Evolutionary conservation across 2,329 filamentous ascomycete genomes (phyloP).

Genomic region (Penicillium sclerotiorum): DNA sequence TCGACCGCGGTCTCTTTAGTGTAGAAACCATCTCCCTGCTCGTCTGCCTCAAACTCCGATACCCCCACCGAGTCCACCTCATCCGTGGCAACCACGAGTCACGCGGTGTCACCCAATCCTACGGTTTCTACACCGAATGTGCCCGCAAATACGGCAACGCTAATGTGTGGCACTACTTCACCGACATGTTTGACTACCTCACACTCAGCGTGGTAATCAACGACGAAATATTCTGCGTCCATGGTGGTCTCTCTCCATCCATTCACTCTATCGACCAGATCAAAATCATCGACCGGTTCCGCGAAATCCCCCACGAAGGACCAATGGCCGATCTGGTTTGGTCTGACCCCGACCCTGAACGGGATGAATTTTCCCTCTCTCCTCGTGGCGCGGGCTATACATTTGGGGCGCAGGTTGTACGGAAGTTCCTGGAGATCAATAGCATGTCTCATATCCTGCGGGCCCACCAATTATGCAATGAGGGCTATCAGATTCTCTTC

Average conservation of each 20-base stretch:
- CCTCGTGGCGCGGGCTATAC: slow-evolving; percentile 95
- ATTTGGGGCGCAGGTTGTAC: slow-evolving; percentile 95
- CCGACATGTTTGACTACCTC: slow-evolving; percentile 99
- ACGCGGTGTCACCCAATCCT: slow-evolving; percentile 95
- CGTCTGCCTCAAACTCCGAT: slow-evolving; percentile 94
- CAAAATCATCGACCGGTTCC: slow-evolving; percentile 98
- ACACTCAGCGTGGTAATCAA: slow-evolving; percentile 97
- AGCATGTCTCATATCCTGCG: slow-evolving; percentile 96
- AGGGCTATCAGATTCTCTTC: slow-evolving; percentile 95
- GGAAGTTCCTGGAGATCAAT: slow-evolving; percentile 97
- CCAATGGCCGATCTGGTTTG: slow-evolving; percentile 99
- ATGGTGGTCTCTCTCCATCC: slow-evolving; percentile 84
- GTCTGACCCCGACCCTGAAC: slow-evolving; percentile 96
- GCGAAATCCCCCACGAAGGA: slow-evolving; percentile 97
- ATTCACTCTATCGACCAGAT: slow-evolving; percentile 99
- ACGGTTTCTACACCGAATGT: slow-evolving; percentile 98
- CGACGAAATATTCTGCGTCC: slow-evolving; percentile 98
- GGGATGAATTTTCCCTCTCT: slow-evolving; percentile 93
- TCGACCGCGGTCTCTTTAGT: slow-evolving; percentile 97
- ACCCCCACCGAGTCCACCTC: slow-evolving; percentile 90
- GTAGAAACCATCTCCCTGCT: slow-evolving; percentile 98
- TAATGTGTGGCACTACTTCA: slow-evolving; percentile 99
- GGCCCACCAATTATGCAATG: slow-evolving; percentile 97
- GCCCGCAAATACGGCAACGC: slow-evolving; percentile 97
- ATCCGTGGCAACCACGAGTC: slow-evolving; percentile 99